Evolutionary conservation across 306 rosid genomes (phyloP).

Genomic region (Sicyos baderoa): DNA sequence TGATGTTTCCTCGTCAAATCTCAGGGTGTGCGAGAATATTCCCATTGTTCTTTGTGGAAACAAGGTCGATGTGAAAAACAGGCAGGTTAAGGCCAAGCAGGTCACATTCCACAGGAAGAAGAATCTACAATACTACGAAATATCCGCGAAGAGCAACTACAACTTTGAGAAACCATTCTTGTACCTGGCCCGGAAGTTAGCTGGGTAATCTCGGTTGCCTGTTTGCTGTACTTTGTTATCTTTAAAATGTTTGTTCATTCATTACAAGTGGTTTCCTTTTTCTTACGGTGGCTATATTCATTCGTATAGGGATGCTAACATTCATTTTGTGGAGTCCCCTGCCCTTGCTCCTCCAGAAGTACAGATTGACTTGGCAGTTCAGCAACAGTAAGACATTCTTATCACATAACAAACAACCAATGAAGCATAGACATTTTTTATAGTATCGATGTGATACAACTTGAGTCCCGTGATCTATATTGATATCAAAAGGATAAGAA

Average conservation of each 20-base stretch:
- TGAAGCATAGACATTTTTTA: background rate
- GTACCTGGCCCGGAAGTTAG: constrained; percentile 25
- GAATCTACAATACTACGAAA: constrained; percentile 21
- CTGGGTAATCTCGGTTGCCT: background rate
- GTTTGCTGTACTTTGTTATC: background rate
- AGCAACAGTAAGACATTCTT: constrained; percentile 17
- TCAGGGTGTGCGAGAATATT: constrained; percentile 32
- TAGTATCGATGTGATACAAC: no score
- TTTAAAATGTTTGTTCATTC: background rate
- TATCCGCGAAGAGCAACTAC: constrained; percentile 14
- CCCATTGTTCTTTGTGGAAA: constrained; percentile 28
- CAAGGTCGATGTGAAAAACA: constrained; percentile 18
- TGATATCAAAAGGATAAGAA: no score
- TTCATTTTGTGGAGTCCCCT: constrained; percentile 24
- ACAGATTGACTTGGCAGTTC: constrained; percentile 25
- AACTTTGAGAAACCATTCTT: constrained; percentile 24
- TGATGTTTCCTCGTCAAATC: background rate
- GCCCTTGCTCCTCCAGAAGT: constrained; percentile 29
- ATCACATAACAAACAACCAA: background rate
- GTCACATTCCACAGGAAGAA: no score
- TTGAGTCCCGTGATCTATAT: no score
- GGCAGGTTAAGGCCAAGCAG: no score
- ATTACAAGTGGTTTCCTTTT: background rate
- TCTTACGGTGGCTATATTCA: background rate
- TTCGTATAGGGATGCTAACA: constrained; percentile 10